phyloP scores from a whole-genome alignment of 2,329 filamentous ascomycete species.

The Pyrenochaeta sp. region DNA sequence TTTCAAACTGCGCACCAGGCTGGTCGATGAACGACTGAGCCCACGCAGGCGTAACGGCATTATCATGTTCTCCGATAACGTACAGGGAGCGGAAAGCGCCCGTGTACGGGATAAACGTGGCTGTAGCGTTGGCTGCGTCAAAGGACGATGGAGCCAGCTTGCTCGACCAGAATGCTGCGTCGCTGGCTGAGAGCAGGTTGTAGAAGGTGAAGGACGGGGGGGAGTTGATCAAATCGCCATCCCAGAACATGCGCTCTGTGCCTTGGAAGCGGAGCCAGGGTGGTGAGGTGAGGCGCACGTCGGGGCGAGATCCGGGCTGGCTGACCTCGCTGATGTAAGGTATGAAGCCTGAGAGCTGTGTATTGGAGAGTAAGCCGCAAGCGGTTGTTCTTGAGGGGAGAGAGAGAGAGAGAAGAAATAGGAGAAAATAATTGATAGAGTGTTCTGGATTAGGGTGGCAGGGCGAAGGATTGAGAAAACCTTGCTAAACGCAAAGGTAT shows the following conservation, averaged over 20 bases:
- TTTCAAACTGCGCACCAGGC: slow-evolving; percentile 23
- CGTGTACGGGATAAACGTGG: slow-evolving; percentile 34
- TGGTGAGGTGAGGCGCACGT: slow-evolving; percentile 27
- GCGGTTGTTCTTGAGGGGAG: no score
- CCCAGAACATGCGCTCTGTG: slow-evolving; percentile 18
- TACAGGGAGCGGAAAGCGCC: slow-evolving; percentile 34
- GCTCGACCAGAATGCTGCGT: slow-evolving; percentile 12
- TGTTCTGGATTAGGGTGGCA: no score
- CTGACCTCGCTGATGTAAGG: slow-evolving; percentile 24
- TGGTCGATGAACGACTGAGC: slow-evolving; percentile 26
- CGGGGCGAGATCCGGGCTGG: slow-evolving; percentile 13
- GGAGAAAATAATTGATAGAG: no score
- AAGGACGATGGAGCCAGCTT: slow-evolving; percentile 28
- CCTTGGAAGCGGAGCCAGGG: slow-evolving; percentile 27
- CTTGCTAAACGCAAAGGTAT: no score
- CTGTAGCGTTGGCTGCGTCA: slow-evolving; percentile 28
- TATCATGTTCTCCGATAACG: slow-evolving; percentile 28
- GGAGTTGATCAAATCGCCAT: slow-evolving; percentile 14
- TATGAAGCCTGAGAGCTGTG: slow-evolving; percentile 30
- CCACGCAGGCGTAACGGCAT: slow-evolving; percentile 20
- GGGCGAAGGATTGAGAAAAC: no score
- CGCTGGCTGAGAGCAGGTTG: slow-evolving; percentile 24
- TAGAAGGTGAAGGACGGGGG: slow-evolving; percentile 31
- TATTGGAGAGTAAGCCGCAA: no score
- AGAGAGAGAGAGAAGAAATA: no score